phyloP scores from a whole-genome alignment of 768 basidiomycete genomes.

The Boletellus sp. region DNA sequence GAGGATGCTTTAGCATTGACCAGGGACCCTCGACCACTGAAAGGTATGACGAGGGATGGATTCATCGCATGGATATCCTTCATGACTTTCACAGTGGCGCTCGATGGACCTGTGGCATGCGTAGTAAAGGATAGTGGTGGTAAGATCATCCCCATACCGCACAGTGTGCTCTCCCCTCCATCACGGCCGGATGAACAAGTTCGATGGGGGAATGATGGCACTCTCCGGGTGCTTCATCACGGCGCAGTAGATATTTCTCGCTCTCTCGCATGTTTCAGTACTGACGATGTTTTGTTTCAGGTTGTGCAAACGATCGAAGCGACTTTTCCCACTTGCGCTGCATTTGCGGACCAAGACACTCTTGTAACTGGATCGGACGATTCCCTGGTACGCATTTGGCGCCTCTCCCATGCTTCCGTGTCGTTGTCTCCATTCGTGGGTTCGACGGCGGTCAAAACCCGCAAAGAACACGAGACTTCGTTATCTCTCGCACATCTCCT shows the following conservation, averaged over 20 bases:
- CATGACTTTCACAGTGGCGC: slow-evolving; percentile 38
- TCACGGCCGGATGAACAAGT: slow-evolving; percentile 63
- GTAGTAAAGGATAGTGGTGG: slow-evolving; percentile 48
- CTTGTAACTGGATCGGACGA: slow-evolving; percentile 81
- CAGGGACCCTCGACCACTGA: slow-evolving; percentile 53
- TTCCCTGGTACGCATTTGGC: slow-evolving; percentile 84
- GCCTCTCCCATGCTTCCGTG: slow-evolving; percentile 37
- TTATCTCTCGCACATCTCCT: slow-evolving; percentile 65
- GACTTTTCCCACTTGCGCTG: slow-evolving; percentile 66
- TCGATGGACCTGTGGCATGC: slow-evolving; percentile 31
- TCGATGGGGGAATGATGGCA: slow-evolving; percentile 59
- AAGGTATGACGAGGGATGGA: slow-evolving; percentile 38
- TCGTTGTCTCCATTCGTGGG: slow-evolving; percentile 20
- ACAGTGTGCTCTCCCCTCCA: slow-evolving; percentile 55
- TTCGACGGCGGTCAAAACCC: slow-evolving; percentile 11
- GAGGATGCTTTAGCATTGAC: slow-evolving; percentile 74
- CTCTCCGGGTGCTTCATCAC: slow-evolving; percentile 62
- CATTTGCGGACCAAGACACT: slow-evolving; percentile 68
- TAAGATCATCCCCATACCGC: slow-evolving; percentile 56
- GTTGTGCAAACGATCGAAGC: slow-evolving; percentile 76
- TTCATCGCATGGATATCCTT: background rate
- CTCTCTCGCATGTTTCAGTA: background rate
- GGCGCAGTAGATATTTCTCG: slow-evolving; percentile 43
- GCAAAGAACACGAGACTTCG: slow-evolving; percentile 26
- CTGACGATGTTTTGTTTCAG: slow-evolving; percentile 33